Evolutionary conservation across 768 basidiomycete species (phyloP).

Genomic region (Podaxis carcinomalis): DNA sequence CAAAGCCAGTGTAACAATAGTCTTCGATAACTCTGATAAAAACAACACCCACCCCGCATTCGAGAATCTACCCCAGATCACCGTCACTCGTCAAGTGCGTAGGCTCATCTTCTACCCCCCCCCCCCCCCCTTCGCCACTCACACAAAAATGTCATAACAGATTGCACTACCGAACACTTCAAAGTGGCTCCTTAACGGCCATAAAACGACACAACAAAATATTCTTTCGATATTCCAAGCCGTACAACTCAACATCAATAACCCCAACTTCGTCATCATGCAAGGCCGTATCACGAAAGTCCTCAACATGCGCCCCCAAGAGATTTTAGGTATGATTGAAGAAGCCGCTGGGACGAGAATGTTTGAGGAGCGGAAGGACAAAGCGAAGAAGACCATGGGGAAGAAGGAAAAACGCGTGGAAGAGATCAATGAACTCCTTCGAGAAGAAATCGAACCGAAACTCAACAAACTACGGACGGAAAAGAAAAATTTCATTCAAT

Average conservation of each 20-base stretch:
- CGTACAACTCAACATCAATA: conserved; percentile 98
- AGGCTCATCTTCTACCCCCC: not conserved
- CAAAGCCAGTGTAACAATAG: conserved; percentile 96
- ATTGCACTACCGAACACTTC: conserved; percentile 90
- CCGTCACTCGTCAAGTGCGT: conserved; percentile 90
- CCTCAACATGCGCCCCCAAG: conserved; percentile 96
- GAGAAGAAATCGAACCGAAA: conserved; percentile 93
- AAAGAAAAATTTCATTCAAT: conserved; percentile 85
- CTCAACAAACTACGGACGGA: conserved; percentile 86
- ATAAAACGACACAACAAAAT: conserved; percentile 80
- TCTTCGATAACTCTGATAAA: conserved; percentile 95
- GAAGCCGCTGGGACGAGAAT: conserved; percentile 98
- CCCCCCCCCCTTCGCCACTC: not conserved
- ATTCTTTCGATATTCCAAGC: conserved; percentile 93
- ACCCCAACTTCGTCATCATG: conserved; percentile 99
- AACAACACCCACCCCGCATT: conserved; percentile 80
- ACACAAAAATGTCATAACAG: conserved; percentile 30
- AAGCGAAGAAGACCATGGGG: conserved; percentile 91
- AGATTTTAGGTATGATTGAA: conserved; percentile 97
- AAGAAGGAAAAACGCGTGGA: conserved; percentile 97
- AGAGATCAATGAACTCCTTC: conserved; percentile 75
- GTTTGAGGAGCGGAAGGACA: conserved; percentile 98
- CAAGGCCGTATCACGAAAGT: conserved; percentile 99
- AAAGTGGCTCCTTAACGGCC: conserved; percentile 95
- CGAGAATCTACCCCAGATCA: conserved; percentile 81